A percentile compares a stretch with the other conserved stretches of the same genome.
Evolutionary conservation across 1,139 yeast species (phyloP).

Genomic region (Taphrina betulina): DNA sequence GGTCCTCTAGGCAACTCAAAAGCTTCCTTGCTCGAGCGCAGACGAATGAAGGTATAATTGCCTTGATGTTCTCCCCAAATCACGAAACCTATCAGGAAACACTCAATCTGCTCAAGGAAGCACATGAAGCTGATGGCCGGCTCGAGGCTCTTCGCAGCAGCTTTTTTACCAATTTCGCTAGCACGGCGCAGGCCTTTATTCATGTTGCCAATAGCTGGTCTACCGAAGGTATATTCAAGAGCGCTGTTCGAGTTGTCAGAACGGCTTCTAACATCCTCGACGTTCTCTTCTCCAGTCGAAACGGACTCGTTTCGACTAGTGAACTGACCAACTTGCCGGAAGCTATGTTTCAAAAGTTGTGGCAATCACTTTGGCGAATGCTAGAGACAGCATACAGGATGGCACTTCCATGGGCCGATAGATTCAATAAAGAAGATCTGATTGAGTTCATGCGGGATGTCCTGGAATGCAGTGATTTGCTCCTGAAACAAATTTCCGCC

Average conservation of each 20-base stretch:
- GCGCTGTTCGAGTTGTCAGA: slow-evolving; percentile 32
- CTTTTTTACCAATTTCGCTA: slow-evolving; percentile 49
- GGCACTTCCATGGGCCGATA: slow-evolving; percentile 70
- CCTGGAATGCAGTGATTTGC: slow-evolving; percentile 68
- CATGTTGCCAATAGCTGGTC: slow-evolving; percentile 51
- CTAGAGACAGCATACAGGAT: slow-evolving; percentile 65
- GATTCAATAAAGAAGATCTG: slow-evolving; percentile 57
- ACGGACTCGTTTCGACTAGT: slow-evolving; percentile 13
- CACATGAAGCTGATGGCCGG: slow-evolving; percentile 73
- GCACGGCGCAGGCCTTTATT: slow-evolving; percentile 54
- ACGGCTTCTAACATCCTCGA: slow-evolving; percentile 25
- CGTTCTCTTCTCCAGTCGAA: slow-evolving; percentile 11
- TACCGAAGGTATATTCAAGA: slow-evolving; percentile 28
- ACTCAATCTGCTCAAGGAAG: slow-evolving; percentile 68
- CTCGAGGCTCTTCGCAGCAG: slow-evolving; percentile 66
- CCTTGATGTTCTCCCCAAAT: slow-evolving; percentile 40
- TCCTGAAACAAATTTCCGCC: slow-evolving; percentile 64
- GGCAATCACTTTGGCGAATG: slow-evolving; percentile 73
- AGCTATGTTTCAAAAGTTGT: slow-evolving; percentile 43
- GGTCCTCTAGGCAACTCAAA: slow-evolving; percentile 45
- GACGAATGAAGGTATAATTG: slow-evolving; percentile 39
- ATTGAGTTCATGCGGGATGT: slow-evolving; percentile 85
- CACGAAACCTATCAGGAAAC: slow-evolving; percentile 54
- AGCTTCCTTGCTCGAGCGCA: slow-evolving; percentile 46
- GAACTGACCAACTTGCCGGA: neutral